phyloP scores from a whole-genome alignment of 768 basidiomycete genomes.

The Tremella mesenterica region DNA sequence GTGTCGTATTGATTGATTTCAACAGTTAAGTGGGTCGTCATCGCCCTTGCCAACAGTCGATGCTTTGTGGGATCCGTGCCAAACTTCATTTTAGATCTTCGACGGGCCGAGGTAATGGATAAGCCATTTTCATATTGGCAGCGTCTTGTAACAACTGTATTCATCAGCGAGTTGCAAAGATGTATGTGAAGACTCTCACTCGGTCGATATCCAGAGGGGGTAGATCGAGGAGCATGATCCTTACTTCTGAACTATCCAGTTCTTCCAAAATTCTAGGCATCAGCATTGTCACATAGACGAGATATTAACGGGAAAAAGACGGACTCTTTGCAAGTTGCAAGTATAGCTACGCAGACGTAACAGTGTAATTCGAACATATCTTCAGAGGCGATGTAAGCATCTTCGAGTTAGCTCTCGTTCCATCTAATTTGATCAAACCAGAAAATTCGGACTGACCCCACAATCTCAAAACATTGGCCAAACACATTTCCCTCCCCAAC shows the following conservation, averaged over 20 bases:
- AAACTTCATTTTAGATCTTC: constrained; percentile 8
- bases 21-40: no score
- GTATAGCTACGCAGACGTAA: constrained; percentile 37
- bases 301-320: constrained; percentile 2
- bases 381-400: constrained; percentile 35
- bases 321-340: constrained; percentile 37
- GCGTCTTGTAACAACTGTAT: constrained; percentile 35
- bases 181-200: constrained; percentile 11
- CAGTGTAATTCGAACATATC: constrained; percentile 40
- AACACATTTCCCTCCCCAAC: constrained; percentile 35
- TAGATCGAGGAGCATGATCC: constrained; percentile 36
- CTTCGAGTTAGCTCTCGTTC: constrained; percentile 8
- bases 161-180: background rate
- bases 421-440: background rate
- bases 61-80: no score
- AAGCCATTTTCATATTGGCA: constrained; percentile 30
- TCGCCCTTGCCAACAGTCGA: no score
- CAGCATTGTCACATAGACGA: constrained; percentile 2
- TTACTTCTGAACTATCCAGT: constrained; percentile 35
- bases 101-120: constrained; percentile 27
- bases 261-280: constrained; percentile 32
- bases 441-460: constrained; percentile 28
- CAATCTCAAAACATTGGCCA: constrained; percentile 31
- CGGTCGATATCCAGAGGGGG: constrained; percentile 37
- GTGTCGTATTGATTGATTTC: no score